Conservation (phyloP, 1,284 basidiomycete genomes). For the Boletus semigastroideus region DNA sequence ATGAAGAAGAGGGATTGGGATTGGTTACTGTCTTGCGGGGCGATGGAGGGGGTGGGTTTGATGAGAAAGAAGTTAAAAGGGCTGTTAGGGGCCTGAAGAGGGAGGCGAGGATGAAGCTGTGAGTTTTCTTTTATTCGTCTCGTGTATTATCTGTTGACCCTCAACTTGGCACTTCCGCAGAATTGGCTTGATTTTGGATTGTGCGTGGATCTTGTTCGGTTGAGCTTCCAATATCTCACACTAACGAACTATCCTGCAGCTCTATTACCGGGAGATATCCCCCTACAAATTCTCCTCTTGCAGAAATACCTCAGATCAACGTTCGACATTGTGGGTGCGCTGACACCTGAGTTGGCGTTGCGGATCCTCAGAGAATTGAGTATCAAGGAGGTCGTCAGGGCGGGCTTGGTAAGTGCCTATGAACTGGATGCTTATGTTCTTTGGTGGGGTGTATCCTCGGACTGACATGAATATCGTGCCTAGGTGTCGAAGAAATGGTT, state of each 20-base stretch:
- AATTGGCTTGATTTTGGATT: conserved; percentile 60
- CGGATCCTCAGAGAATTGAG: conserved; percentile 65
- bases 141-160: conserved; percentile 14
- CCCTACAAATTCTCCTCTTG: conserved; percentile 73
- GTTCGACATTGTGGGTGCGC: conserved; percentile 76
- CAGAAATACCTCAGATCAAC: conserved; percentile 80
- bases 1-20: conserved; percentile 34
- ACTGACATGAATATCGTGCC: conserved; percentile 9
- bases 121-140: conserved; percentile 33
- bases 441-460: conserved; percentile 1
- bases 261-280: conserved; percentile 75
- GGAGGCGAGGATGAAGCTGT: conserved; percentile 72
- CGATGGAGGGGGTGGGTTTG: conserved; percentile 46
- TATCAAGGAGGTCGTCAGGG: conserved; percentile 62
- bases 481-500: conserved; percentile 81
- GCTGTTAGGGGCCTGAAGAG: conserved; percentile 59
- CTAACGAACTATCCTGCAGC: conserved; percentile 36
- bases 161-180: conserved; percentile 25
- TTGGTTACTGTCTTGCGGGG: conserved; percentile 20
- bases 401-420: conserved; percentile 48
- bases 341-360: conserved; percentile 67
- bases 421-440: not conserved
- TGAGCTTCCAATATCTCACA: not conserved
- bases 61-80: conserved; percentile 65
- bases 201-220: conserved; percentile 32